Conservation (phyloP, 2,329 filamentous ascomycete species). For the Pyrenochaeta sp. region DNA sequence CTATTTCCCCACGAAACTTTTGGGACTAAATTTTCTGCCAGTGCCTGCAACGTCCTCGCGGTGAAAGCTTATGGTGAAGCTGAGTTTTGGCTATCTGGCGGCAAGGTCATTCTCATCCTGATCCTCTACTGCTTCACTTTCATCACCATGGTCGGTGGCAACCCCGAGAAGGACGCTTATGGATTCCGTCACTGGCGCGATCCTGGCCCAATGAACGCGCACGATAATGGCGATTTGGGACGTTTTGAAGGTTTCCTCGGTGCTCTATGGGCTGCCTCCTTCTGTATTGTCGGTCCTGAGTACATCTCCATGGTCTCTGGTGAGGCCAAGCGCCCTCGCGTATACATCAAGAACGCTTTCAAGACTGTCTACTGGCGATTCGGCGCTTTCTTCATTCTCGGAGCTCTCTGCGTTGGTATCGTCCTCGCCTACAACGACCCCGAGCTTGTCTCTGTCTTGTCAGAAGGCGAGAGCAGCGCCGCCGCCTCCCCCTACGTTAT, state of each 20-base stretch:
- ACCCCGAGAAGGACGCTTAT: slow-evolving; percentile 51
- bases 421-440: slow-evolving; percentile 70
- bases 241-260: slow-evolving; percentile 49
- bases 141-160: slow-evolving; percentile 55
- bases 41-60: slow-evolving; percentile 56
- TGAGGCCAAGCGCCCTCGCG: slow-evolving; percentile 56
- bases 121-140: slow-evolving; percentile 57
- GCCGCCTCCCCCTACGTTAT: slow-evolving; percentile 70
- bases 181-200: slow-evolving; percentile 56
- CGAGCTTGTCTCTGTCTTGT: slow-evolving; percentile 66
- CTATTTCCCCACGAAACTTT: no score
- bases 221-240: slow-evolving; percentile 32
- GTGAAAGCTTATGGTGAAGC: slow-evolving; percentile 55
- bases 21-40: no score
- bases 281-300: slow-evolving; percentile 57
- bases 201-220: slow-evolving; percentile 44
- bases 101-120: slow-evolving; percentile 57
- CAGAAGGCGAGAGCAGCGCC: slow-evolving; percentile 47
- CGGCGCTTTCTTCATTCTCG: slow-evolving; percentile 56
- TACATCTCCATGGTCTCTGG: slow-evolving; percentile 59
- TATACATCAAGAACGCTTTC: slow-evolving; percentile 57
- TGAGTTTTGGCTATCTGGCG: slow-evolving; percentile 55
- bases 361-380: slow-evolving; percentile 58
- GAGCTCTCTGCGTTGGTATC: slow-evolving; percentile 55
- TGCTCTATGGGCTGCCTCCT: slow-evolving; percentile 52